A percentile compares a stretch with the other conserved stretches of the same genome.
Evolutionary conservation across 768 basidiomycete species (phyloP).

Genomic region (Leucosporidium yakuticum): DNA sequence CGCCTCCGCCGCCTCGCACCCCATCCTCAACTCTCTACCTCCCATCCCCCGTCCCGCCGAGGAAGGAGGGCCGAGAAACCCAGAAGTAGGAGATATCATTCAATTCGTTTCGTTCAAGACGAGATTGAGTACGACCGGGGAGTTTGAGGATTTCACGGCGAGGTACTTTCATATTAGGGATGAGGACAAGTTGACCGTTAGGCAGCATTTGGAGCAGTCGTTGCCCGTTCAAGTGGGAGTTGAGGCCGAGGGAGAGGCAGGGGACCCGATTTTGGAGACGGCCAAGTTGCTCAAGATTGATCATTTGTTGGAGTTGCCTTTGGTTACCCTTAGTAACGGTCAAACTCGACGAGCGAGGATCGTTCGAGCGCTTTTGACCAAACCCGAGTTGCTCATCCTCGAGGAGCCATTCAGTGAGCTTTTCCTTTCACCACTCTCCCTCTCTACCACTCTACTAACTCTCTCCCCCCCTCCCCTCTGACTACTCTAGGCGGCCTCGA

Average conservation of each 20-base stretch:
- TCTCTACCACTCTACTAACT: neutral
- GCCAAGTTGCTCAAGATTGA: conserved; percentile 56
- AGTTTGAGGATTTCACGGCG: conserved; percentile 87
- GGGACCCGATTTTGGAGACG: conserved; percentile 51
- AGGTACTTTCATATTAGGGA: conserved; percentile 80
- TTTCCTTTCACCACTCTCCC: neutral
- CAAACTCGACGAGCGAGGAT: conserved; percentile 85
- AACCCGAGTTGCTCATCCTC: conserved; percentile 70
- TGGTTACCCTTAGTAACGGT: conserved; percentile 81
- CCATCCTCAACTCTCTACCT: conserved; percentile 16
- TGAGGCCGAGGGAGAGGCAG: conserved; percentile 13
- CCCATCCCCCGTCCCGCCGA: neutral
- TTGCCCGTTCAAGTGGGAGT: neutral
- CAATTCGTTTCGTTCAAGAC: conserved; percentile 36
- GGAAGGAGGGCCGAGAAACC: conserved; percentile 18
- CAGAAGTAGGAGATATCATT: conserved; percentile 27
- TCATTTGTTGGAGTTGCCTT: conserved; percentile 68
- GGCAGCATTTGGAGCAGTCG: conserved; percentile 60
- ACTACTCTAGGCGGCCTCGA: conserved; percentile 90
- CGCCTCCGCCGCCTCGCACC: conserved; percentile 34
- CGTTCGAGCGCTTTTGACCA: conserved; percentile 62
- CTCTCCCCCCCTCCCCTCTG: neutral
- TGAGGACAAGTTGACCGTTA: conserved; percentile 70
- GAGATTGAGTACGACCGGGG: conserved; percentile 50
- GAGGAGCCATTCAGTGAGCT: conserved; percentile 82